These are phyloP conservation scores for Byssoonygena ceratinophila DNA, from an alignment of 2,329 filamentous ascomycete genomes.

Conservation along the genomic window DNA sequence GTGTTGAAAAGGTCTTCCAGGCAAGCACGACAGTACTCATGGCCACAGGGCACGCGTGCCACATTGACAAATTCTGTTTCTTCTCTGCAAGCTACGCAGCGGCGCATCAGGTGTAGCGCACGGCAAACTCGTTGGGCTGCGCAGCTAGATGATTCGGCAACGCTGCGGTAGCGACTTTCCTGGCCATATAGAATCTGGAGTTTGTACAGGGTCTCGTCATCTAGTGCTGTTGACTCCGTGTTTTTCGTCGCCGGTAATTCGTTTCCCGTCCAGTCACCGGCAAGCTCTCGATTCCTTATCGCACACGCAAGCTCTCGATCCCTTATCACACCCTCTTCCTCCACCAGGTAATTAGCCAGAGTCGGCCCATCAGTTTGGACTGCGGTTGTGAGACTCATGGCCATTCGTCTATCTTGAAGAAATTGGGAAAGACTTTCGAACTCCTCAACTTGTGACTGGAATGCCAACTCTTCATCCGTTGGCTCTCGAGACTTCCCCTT, in stretches of 20 bases:
- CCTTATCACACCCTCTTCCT: slow-evolving; percentile 13
- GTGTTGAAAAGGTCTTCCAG: not conserved
- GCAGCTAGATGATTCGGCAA: slow-evolving; percentile 13
- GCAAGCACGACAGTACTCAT: slow-evolving; percentile 5
- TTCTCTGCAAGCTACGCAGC: slow-evolving; percentile 24
- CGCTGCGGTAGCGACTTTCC: not conserved
- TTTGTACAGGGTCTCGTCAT: slow-evolving; percentile 16
- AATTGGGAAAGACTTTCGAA: slow-evolving; percentile 13
- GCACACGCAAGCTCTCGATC: slow-evolving; percentile 9
- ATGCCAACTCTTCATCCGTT: slow-evolving; percentile 16
- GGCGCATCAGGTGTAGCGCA: not conserved
- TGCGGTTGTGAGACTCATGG: slow-evolving; percentile 20
- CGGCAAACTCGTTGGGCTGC: slow-evolving; percentile 8
- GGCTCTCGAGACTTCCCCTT: slow-evolving; percentile 15
- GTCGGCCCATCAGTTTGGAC: slow-evolving; percentile 17
- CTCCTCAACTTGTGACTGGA: slow-evolving; percentile 16
- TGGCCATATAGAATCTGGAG: slow-evolving; percentile 11
- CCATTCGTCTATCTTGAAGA: slow-evolving; percentile 19
- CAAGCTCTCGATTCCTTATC: too few species aligned
- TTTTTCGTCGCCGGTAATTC: too few species aligned
- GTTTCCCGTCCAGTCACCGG: too few species aligned
- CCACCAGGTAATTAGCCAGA: slow-evolving; percentile 11
- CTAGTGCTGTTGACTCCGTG: not conserved
- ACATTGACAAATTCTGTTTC: slow-evolving; percentile 23
- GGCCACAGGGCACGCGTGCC: slow-evolving; percentile 10